Percentiles rank a stretch among this genome's conserved stretches.
These are phyloP conservation scores for Oleoguttula mirabilis DNA, from an alignment of 495 filamentous ascomycete species.

Conservation along the genomic window DNA sequence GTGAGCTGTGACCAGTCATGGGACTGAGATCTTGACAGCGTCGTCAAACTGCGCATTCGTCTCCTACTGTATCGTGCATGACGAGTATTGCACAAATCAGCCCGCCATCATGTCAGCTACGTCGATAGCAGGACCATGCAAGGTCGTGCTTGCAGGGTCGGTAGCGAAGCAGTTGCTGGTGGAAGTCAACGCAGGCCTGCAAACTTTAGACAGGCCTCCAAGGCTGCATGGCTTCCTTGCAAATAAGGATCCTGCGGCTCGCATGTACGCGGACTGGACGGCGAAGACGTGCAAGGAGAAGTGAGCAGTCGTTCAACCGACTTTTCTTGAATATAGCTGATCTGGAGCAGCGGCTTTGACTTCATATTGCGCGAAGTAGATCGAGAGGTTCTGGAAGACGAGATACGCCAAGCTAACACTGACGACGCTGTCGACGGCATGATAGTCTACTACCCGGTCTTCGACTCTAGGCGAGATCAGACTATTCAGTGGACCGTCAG, in stretches of 20 bases:
- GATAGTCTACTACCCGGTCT: conserved; percentile 97
- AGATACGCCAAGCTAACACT: conserved; percentile 67
- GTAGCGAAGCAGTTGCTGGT: conserved; percentile 67
- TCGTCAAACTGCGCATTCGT: no score
- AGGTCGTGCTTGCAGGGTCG: conserved; percentile 74
- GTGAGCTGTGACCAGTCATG: no score
- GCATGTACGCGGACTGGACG: conserved; percentile 95
- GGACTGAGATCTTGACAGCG: no score
- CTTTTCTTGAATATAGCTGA: neutral
- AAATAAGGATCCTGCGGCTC: conserved; percentile 77
- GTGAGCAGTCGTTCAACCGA: conserved; percentile 42
- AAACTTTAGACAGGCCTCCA: conserved; percentile 55
- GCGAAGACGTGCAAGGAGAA: conserved; percentile 88
- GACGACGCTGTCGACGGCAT: conserved; percentile 76
- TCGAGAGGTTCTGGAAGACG: conserved; percentile 79
- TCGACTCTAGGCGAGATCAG: conserved; percentile 72
- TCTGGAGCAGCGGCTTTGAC: conserved; percentile 62
- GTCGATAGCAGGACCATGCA: conserved; percentile 44
- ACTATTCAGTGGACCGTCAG: conserved; percentile 94
- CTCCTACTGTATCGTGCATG: no score
- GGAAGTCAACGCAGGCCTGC: conserved; percentile 63
- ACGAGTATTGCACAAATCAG: no score
- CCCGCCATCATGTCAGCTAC: conserved; percentile 15
- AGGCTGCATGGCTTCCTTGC: conserved; percentile 83
- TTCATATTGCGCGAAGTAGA: conserved; percentile 73